Evolutionary conservation across 2,329 filamentous ascomycete species (phyloP), one percentile per base, ranked within the genome.

Genomic region (Fusarium sp.): DNA sequence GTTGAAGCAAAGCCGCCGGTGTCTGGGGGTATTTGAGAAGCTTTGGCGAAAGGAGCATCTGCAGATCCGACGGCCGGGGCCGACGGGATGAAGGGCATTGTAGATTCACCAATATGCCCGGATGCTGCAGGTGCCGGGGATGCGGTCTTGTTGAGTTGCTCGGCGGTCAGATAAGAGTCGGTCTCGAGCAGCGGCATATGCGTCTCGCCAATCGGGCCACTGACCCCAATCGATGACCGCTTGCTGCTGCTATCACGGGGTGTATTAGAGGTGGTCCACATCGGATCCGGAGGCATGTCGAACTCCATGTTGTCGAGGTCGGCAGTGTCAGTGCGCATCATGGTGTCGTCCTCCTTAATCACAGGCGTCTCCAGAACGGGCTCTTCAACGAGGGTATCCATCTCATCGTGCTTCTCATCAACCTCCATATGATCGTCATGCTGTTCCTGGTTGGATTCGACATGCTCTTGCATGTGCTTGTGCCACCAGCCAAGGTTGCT

Each of bases 381-480:
- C 46, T 67, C 72, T 49, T 74, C 67, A 8, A 59, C 55, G 17
- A 74, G 46, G 9, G 62, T 65, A 11, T 35, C 61, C 61, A 74
- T 73, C 48, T 73, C 71, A 20, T 63, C 67, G 26, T 50, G 59
- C 47, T 72, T 72, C n/a, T 77, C 72, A 19, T 79, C 75, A 41
- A 77, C 60, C 30, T 32, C 66, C 71, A 74, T 72, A 2, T 68
- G 74, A 32, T 74, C 70, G 3, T 72, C 72, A 24, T 60, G 68
- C 19, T 80, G 79, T 41, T 83, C 83, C 70, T 84, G 80, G 64
- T 89, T 84, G 48, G 89, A 77, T 71, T 92, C 88, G 51, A 89
- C 91, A 78, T 95, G 91, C 71, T 90, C 86, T 71, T 92, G 91
- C 91, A 96, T 92, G 71, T 93, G 90, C 72, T 90, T 87, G 74